phyloP scores from a whole-genome alignment of 257 asterid species.

The Leonotis leonurus region DNA sequence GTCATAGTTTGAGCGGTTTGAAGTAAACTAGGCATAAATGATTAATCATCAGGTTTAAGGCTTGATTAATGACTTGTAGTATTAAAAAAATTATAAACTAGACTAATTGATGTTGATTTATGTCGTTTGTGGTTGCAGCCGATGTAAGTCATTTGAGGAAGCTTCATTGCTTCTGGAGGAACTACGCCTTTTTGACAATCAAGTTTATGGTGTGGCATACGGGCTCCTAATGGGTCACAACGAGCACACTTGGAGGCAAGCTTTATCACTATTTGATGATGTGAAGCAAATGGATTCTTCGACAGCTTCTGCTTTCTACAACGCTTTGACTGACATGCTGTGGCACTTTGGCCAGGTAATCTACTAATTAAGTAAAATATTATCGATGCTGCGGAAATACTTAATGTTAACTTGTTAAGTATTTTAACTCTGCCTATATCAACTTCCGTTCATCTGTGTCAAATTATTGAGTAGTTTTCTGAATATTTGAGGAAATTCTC shows the following conservation, averaged over 20 bases:
- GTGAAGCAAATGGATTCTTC: conserved; percentile 90
- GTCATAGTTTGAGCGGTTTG: background rate
- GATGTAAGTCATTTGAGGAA: conserved; percentile 78
- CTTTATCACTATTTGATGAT: conserved; percentile 69
- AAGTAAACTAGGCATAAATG: background rate
- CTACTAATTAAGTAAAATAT: background rate
- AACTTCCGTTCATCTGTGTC: background rate
- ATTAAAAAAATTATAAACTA: background rate
- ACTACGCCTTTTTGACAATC: conserved; percentile 70
- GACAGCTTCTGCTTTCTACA: conserved; percentile 89
- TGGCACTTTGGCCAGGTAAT: conserved; percentile 98
- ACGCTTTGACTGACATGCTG: conserved; percentile 88
- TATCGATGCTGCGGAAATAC: background rate
- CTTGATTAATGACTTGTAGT: background rate
- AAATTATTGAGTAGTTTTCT: background rate
- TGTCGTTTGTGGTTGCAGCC: conserved; percentile 50
- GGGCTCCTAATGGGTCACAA: conserved; percentile 84
- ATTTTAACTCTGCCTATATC: background rate
- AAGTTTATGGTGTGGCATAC: conserved; percentile 87
- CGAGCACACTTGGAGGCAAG: conserved; percentile 68
- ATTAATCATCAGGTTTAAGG: background rate
- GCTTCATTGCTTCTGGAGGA: conserved; percentile 86
- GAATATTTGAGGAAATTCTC: background rate
- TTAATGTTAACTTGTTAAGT: too few species aligned
- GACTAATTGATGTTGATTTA: too few species aligned